Conservation (phyloP, 2,329 filamentous ascomycete species). For the Fusarium gaditjirri region DNA sequence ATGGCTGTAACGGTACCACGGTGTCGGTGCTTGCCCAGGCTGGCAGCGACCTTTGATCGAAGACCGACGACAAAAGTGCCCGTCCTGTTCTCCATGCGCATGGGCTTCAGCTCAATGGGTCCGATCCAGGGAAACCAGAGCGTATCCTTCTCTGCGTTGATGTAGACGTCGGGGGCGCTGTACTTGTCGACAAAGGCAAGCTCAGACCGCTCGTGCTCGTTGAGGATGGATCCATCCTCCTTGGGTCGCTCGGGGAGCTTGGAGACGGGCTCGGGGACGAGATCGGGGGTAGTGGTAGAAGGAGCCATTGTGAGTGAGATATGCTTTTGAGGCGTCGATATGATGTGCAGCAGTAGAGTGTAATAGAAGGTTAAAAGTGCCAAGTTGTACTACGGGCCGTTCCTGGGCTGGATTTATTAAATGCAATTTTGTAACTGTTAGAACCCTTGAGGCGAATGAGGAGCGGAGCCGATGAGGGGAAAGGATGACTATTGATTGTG, state of each 20-base stretch:
- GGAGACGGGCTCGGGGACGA: constrained; percentile 18
- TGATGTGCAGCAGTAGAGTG: constrained; percentile 4
- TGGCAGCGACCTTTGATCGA: constrained; percentile 27
- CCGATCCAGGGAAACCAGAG: constrained; percentile 39
- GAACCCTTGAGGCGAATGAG: not conserved
- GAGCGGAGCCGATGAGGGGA: constrained; percentile 14
- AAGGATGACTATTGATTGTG: constrained; percentile 20
- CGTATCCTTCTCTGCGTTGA: constrained; percentile 36
- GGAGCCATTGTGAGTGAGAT: constrained; percentile 18
- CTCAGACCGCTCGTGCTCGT: constrained; percentile 18
- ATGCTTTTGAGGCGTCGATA: not conserved
- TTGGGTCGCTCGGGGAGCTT: constrained; percentile 23
- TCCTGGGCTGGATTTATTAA: constrained; percentile 13
- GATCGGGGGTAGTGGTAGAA: constrained; percentile 19
- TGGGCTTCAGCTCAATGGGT: constrained; percentile 32
- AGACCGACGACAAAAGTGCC: constrained; percentile 32
- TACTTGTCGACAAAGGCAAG: constrained; percentile 42
- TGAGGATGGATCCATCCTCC: constrained; percentile 14
- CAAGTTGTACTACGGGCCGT: constrained; percentile 18
- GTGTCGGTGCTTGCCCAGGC: constrained; percentile 34
- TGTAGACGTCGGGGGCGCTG: constrained; percentile 42
- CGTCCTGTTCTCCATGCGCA: constrained; percentile 34
- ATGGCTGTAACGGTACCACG: constrained; percentile 32
- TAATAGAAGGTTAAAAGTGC: constrained; percentile 9
- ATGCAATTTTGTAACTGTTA: not conserved